These are phyloP conservation scores for Perkinsus olseni DNA, from an alignment of 169 alveolate genomes.

Conservation along the genomic window DNA sequence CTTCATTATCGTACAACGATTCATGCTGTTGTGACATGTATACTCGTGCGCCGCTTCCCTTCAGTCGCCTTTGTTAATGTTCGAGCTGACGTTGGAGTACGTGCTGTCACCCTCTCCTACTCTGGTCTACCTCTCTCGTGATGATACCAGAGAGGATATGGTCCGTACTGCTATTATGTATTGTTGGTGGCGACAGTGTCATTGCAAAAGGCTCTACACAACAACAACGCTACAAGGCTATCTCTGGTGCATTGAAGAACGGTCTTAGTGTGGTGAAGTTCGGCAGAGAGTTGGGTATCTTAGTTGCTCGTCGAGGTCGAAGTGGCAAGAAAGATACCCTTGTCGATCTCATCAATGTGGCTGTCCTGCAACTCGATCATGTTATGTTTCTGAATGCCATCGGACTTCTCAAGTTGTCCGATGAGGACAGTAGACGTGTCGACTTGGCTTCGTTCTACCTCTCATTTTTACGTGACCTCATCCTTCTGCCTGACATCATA, in stretches of 20 bases:
- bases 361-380: background rate
- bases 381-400: background rate
- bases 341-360: background rate
- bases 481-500: background rate
- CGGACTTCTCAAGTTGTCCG: background rate
- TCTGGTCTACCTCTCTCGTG: background rate
- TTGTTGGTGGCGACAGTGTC: background rate
- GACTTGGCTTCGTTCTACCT: background rate
- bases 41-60: no score
- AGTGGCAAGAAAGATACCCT: background rate
- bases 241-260: background rate
- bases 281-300: background rate
- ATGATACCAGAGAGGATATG: background rate
- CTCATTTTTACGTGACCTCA: background rate
- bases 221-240: background rate
- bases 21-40: no score
- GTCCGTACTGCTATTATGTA: background rate
- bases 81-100: no score
- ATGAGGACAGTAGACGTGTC: background rate
- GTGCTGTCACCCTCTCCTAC: background rate
- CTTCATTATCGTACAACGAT: no score
- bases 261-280: background rate
- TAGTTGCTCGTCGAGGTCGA: background rate
- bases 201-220: background rate
- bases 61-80: no score